Evolutionary conservation across 176 grass and related monocot genomes (phyloP).

Genomic region (Stipa capillata): DNA sequence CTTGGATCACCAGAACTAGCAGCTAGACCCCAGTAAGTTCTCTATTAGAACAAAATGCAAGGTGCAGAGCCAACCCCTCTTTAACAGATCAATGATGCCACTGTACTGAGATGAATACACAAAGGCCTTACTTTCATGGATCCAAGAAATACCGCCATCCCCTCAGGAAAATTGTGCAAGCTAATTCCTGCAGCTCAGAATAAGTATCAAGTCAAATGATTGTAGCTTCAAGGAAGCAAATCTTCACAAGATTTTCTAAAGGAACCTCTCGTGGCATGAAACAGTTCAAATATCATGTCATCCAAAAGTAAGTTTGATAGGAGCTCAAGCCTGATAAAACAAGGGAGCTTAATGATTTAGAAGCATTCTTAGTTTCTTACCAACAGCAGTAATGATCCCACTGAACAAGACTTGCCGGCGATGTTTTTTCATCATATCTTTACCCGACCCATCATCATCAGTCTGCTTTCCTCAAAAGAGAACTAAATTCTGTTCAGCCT

Average conservation of each 20-base stretch:
- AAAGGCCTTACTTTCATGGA: conserved; percentile 71
- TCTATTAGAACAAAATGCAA: conserved; percentile 1
- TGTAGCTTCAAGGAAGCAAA: conserved; percentile 6
- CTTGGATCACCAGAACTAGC: neutral
- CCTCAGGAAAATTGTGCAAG: conserved; percentile 95
- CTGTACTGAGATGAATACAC: conserved; percentile 3
- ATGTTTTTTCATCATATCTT: conserved; percentile 92
- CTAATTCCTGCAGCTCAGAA: conserved; percentile 61
- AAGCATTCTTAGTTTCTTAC: conserved; percentile 42
- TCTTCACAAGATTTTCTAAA: neutral
- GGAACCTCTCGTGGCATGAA: neutral
- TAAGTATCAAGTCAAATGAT: conserved; percentile 14
- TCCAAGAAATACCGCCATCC: conserved; percentile 95
- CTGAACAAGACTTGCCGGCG: conserved; percentile 81
- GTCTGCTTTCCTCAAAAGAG: conserved; percentile 45
- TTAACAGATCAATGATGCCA: neutral
- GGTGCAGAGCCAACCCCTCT: neutral
- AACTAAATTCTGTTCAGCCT: conserved; percentile 24
- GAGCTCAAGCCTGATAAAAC: neutral
- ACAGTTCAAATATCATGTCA: neutral
- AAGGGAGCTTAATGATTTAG: neutral
- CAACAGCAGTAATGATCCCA: conserved; percentile 92
- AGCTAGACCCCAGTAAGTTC: neutral
- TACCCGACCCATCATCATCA: conserved; percentile 66
- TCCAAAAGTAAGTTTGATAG: neutral